Base-by-base conservation (phyloP, 768 basidiomycete genomes). In the Macrolepiota fuliginosa region DNA sequence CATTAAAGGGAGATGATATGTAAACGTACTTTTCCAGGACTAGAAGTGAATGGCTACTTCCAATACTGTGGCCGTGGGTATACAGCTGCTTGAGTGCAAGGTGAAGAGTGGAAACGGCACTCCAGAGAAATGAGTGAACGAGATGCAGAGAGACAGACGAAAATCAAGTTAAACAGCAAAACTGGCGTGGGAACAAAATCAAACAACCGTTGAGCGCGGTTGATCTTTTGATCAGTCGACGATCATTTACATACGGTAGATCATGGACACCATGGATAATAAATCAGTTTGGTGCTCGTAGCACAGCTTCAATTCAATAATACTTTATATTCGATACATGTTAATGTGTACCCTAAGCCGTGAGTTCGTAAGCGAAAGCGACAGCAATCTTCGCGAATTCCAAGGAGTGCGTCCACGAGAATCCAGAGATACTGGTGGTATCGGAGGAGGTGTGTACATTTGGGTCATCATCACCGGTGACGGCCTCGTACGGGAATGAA, bases 341-440 rank as follows among this genome's bases (percentile, higher is more conserved):
- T 12, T 45, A 55, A 22, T 27, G 9, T 22, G 40, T 19, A 46
- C n/a, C 24, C 46, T 67, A 73, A 37, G 69, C 66, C 12, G 73
- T 69, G 64, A 87, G 65, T 68, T 88, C 86, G 64, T 85, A 78
- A 2, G 79, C 81, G 61, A 84, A 86, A 1, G 82, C 84, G 12
- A 86, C 77, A 17, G 77, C 82, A 19, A 88, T 74, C 71, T 86
- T 87, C 25, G 83, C 80, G 66, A 87, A 88, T 69, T 87, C 82
- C 24, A 83, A 71, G 56, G 83, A 82, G 67, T 86, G 83, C 10
- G 69, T 60, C 74, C 77, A 79, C 2, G 77, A 76, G 74, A 83
- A 83, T 45, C 82, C 80, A 32, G 70, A 73, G 65, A 77, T 71
- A 66, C 72, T 74, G 12, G 77, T 80, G 39, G 83, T 81, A 64